Evolutionary conservation across 805 yeast species (phyloP).

Genomic region (Suhomyces vadensis): DNA sequence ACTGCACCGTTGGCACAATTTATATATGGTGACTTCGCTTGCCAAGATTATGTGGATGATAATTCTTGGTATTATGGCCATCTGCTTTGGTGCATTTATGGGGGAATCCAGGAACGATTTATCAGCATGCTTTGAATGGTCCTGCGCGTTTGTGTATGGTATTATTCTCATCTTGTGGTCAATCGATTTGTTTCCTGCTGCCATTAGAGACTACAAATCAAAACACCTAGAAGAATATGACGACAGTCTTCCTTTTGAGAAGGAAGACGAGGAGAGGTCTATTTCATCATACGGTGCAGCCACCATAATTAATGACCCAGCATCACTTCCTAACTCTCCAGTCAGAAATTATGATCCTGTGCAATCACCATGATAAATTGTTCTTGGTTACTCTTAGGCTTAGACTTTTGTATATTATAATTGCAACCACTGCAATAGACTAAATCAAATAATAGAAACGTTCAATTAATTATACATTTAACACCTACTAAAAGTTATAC

Average conservation of each 20-base stretch:
- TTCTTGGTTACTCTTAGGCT: too few relatives aligned
- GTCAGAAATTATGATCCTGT: constrained; percentile 3
- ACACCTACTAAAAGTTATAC: background rate
- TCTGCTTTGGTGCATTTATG: constrained; percentile 58
- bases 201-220: constrained; percentile 10
- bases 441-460: too few relatives aligned
- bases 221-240: constrained; percentile 30
- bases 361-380: background rate
- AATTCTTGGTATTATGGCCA: constrained; percentile 65
- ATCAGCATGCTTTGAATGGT: constrained; percentile 81
- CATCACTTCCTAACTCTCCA: constrained; percentile 1
- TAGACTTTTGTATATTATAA: too few relatives aligned
- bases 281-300: constrained; percentile 21
- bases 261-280: constrained; percentile 17
- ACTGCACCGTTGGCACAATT: constrained; percentile 35
- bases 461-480: too few relatives aligned
- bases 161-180: constrained; percentile 61
- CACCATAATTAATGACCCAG: constrained; percentile 12
- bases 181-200: constrained; percentile 64
- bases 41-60: constrained; percentile 66
- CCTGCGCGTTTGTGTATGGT: constrained; percentile 83
- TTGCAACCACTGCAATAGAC: too few relatives aligned
- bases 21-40: constrained; percentile 49
- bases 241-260: constrained; percentile 6
- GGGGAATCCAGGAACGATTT: constrained; percentile 38